Base-by-base conservation (phyloP, 257 asterid species). In the Solanum microdontum region DNA sequence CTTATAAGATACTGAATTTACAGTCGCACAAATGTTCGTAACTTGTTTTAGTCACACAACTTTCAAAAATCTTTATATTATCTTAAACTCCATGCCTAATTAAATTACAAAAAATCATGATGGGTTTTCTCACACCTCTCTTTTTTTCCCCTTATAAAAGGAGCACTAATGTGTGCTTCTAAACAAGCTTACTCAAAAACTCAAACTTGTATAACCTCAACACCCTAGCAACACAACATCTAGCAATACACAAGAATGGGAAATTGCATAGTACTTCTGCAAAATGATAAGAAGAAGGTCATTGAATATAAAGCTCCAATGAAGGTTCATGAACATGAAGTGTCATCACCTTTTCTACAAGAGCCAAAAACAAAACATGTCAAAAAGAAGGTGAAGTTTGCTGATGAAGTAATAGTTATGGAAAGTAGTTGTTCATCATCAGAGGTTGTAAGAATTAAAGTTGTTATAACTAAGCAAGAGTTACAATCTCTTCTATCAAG, bases 381-480 rank as follows among this genome's bases (percentile, higher is more conserved):
- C 0, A 87, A 91, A 92, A 91, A 84, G 90, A 74, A 39, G 4
- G 92, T 91, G 45, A 86, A 91, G 8, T 88, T 92, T 87, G 83
- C 95, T 11, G 95, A 93, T 7, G 89, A 90, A 9, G 51, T 74
- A 74, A 9, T 74, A 10, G 86, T 87, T 5, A 73, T 77, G 48
- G 92, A 93, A 70, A 91, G 72, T 55, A 88, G 24, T 84, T 76
- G 64, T 10, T 64, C 77, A 70, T 70, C 77, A 70, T 70, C 88
- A 26, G 93, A 92, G 34, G 94, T 91, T 7, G 89, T 93, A 90
- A 92, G 97, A 90, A 93, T 95, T 76, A 95, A 95, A 95, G 87
- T 95, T 39, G 89, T 95, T 51, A 92, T 95, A 88, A 92, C 92
- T 82, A 95, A 93, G 91, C 91, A 94, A 86, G 95, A 94, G 88